Evolutionary conservation across 106 monocot genomes (phyloP).

Genomic region (Allium fistulosum): DNA sequence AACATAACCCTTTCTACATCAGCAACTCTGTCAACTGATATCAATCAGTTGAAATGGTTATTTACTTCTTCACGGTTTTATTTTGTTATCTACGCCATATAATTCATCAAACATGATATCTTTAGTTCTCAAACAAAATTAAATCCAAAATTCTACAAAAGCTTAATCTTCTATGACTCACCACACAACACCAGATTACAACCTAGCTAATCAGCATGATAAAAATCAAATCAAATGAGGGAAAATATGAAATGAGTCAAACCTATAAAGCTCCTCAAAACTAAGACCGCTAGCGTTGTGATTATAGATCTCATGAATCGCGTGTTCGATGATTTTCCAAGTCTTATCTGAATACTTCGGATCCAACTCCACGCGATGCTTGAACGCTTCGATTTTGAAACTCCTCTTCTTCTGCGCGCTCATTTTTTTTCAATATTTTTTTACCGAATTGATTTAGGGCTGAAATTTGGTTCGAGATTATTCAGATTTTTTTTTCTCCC

Average conservation of each 20-base stretch:
- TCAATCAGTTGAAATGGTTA: too few relatives aligned
- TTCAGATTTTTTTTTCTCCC: too few relatives aligned
- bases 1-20: too few relatives aligned
- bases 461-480: not conserved
- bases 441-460: not conserved
- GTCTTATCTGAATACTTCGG: slow-evolving; percentile 92
- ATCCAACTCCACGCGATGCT: slow-evolving; percentile 78
- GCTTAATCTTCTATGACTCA: too few relatives aligned
- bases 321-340: slow-evolving; percentile 83
- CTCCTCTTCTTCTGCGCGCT: slow-evolving; percentile 57
- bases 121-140: too few relatives aligned
- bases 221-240: not conserved
- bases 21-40: too few relatives aligned
- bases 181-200: too few relatives aligned
- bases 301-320: slow-evolving; percentile 96
- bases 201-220: too few relatives aligned
- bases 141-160: too few relatives aligned
- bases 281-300: slow-evolving; percentile 95
- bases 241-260: not conserved
- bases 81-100: too few relatives aligned
- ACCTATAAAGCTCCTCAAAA: slow-evolving; percentile 99
- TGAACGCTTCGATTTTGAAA: slow-evolving; percentile 95
- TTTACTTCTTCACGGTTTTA: too few relatives aligned
- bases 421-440: slow-evolving; percentile 15
- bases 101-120: too few relatives aligned